Base-by-base conservation (phyloP, 345 rosid species). In the Carallia pectinifolia region DNA sequence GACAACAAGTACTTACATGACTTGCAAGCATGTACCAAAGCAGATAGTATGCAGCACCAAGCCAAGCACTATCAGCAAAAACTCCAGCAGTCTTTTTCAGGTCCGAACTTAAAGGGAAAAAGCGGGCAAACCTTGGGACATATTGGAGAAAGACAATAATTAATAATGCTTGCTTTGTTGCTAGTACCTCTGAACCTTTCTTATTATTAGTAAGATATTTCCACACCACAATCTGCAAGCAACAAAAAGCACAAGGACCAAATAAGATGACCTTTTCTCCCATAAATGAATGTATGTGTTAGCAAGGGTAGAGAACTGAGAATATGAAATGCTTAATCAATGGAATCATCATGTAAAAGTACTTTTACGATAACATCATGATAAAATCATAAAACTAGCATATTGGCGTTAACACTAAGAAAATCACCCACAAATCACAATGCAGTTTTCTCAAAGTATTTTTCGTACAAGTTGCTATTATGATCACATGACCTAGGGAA, bases 21-120 rank as follows among this genome's bases (percentile, higher is more conserved):
- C 98, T 89, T 19, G 92, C 87, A 66, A 90, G 90, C 84, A 92
- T 52, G 83, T 90, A 92, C 95, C 98, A 92, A 5, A 92, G 90
- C 56, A 92, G 81, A 69, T 92, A 92, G 77, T 92, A 90, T 6
- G 95, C 95, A 30, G 95, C 96, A 66, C 95, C 95, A 53, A 85
- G 83, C 89, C 87, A 84, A 59, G 93, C 96, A 34, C 95, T 85
- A 52, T 92, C 96, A 52, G 92, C 98, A 36, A 92, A 90, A 54
- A 79, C 93, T 47, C 96, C 98, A 0, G 92, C 91, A 16, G 90
- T 79, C 83, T 88, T 92, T 71, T 92, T 90, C 60, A 92, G 84
- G 64, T 90, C 96, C 40, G 98, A 92, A 61, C 82, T 89, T 68
- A 90, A 73, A 38, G 95, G 98, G 54, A 90, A 56, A 80, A 90